phyloP scores from a whole-genome alignment of 2,329 filamentous ascomycete genomes.

The Colletotrichum cordylinicola region DNA sequence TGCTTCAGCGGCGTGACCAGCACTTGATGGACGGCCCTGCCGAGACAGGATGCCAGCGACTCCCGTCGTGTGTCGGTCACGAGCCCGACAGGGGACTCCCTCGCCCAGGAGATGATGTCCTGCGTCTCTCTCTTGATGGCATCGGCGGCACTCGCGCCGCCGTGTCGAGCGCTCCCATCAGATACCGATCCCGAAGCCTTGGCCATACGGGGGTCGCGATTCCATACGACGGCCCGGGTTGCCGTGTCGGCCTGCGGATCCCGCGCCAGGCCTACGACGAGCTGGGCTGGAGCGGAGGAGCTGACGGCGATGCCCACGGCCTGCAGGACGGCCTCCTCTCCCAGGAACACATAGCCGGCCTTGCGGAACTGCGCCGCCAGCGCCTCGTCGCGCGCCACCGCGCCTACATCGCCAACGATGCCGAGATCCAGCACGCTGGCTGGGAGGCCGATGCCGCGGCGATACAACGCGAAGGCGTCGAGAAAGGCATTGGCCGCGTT shows the following conservation, averaged over 20 bases:
- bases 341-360: background rate
- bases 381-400: slow-evolving; percentile 25
- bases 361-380: background rate
- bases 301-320: background rate
- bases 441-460: slow-evolving; percentile 34
- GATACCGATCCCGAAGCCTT: background rate
- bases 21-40: background rate
- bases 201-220: background rate
- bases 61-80: background rate
- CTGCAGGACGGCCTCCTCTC: background rate
- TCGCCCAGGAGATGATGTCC: background rate
- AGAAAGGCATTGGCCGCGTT: slow-evolving; percentile 37
- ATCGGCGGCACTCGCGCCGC: background rate
- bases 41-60: background rate
- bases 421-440: slow-evolving; percentile 45
- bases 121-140: background rate
- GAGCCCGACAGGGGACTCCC: background rate
- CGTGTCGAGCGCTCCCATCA: background rate
- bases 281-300: background rate
- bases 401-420: slow-evolving; percentile 40
- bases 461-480: slow-evolving; percentile 33
- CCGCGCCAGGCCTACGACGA: background rate
- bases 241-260: background rate
- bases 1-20: background rate
- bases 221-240: background rate